These are phyloP conservation scores for Mycocentrospora acerina DNA, from an alignment of 2,329 filamentous ascomycete species.

Conservation along the genomic window DNA sequence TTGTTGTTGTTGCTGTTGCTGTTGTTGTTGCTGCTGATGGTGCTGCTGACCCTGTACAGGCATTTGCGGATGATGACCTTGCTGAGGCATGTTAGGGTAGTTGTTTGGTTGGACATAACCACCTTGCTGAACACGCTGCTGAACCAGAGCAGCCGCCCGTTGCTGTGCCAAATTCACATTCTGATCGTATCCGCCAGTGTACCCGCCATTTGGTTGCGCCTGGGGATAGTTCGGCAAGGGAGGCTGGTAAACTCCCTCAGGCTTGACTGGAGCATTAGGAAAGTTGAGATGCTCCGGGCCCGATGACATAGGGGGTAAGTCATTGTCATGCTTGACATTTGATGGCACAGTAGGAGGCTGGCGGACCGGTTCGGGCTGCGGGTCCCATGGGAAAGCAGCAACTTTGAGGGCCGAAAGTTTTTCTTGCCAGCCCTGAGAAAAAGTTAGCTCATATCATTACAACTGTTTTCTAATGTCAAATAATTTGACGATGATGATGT, in stretches of 20 bases:
- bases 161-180: conserved; percentile 56
- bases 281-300: conserved; percentile 34
- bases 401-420: conserved; percentile 84
- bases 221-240: conserved; percentile 31
- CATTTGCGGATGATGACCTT: conserved; percentile 27
- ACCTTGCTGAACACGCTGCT: conserved; percentile 35
- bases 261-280: conserved; percentile 51
- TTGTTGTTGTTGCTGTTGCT: conserved; percentile 22
- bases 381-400: conserved; percentile 93
- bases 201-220: conserved; percentile 37
- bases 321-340: conserved; percentile 41
- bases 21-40: conserved; percentile 29
- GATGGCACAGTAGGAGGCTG: conserved; percentile 46
- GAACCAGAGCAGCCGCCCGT: conserved; percentile 53
- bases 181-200: conserved; percentile 32
- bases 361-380: conserved; percentile 59
- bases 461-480: background rate
- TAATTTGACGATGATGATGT: conserved; percentile 3
- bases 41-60: conserved; percentile 32
- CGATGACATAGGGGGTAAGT: conserved; percentile 32
- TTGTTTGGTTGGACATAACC: conserved; percentile 28
- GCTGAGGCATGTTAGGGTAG: conserved; percentile 19
- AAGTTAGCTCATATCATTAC: conserved; percentile 20
- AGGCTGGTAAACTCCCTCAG: conserved; percentile 45
- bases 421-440: conserved; percentile 80